Percentiles rank a stretch among this genome's conserved stretches.
phyloP scores from a whole-genome alignment of 225 moss, liverwort and hornwort genomes.

The Marchantia polymorpha region DNA sequence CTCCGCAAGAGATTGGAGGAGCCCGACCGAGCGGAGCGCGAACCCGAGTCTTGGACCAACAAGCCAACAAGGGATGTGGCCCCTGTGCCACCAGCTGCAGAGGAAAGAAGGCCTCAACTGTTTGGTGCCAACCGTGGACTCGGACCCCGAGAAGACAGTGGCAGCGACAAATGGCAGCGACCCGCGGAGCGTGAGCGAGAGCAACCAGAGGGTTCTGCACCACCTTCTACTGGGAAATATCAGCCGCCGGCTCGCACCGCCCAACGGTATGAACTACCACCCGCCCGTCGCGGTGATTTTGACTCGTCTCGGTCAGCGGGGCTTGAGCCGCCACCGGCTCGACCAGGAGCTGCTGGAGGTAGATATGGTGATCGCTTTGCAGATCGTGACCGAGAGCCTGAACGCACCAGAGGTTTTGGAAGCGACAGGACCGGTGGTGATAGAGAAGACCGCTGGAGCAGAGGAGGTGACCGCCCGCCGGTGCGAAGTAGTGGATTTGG shows the following conservation, averaged over 20 bases:
- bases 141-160: slow-evolving; percentile 25
- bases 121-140: slow-evolving; percentile 10
- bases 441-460: slow-evolving; percentile 34
- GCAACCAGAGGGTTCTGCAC: slow-evolving; percentile 22
- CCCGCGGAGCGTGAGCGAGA: slow-evolving; percentile 34
- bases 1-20: slow-evolving; percentile 56
- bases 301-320: slow-evolving; percentile 12
- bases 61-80: slow-evolving; percentile 15
- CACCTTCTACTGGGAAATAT: slow-evolving; percentile 27
- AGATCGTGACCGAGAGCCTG: slow-evolving; percentile 24
- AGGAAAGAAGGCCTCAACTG: slow-evolving; percentile 20
- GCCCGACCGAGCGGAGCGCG: slow-evolving; percentile 12
- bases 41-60: slow-evolving; percentile 21
- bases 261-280: slow-evolving; percentile 32
- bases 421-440: slow-evolving; percentile 14
- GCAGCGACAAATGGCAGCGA: slow-evolving; percentile 24
- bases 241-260: slow-evolving; percentile 31
- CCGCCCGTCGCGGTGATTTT: slow-evolving; percentile 20
- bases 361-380: slow-evolving; percentile 30
- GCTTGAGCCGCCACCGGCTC: slow-evolving; percentile 10
- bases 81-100: slow-evolving; percentile 13
- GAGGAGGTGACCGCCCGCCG: slow-evolving; percentile 17
- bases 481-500: slow-evolving; percentile 16
- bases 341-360: not conserved
- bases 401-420: slow-evolving; percentile 17